phyloP scores from a whole-genome alignment of 192 early-diverging fungal species.

The Lobosporangium transversale region DNA sequence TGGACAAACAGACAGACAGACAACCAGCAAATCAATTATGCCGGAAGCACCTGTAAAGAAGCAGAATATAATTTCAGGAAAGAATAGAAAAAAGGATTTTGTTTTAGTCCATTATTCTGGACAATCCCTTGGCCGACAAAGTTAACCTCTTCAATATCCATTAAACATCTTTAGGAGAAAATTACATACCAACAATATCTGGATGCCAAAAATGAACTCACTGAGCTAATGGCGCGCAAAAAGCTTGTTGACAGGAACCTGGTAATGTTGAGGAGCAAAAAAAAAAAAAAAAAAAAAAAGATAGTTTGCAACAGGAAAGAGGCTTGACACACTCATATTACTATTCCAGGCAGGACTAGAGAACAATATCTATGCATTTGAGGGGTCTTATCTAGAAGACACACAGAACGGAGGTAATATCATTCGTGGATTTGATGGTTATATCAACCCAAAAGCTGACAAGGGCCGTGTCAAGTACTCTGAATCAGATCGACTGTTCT shows the following conservation, averaged over 20 bases:
- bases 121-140: too few species aligned
- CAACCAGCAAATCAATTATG: too few species aligned
- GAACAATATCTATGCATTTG: conserved; percentile 83
- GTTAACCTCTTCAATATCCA: too few species aligned
- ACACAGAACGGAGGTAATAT: conserved; percentile 88
- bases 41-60: too few species aligned
- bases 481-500: conserved; percentile 88
- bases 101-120: too few species aligned
- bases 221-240: conserved; percentile 78
- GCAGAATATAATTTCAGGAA: too few species aligned
- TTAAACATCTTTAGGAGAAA: too few species aligned
- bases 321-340: too few species aligned
- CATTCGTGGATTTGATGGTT: conserved; percentile 89
- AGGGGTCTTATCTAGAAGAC: conserved; percentile 91
- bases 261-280: conserved; percentile 58
- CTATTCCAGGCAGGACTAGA: conserved; percentile 81
- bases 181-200: conserved; percentile 64
- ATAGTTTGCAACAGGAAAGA: too few species aligned
- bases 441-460: conserved; percentile 70
- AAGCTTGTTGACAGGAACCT: conserved; percentile 82
- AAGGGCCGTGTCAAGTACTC: conserved; percentile 74
- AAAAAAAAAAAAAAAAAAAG: too few species aligned
- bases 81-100: neutral
- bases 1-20: too few species aligned
- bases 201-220: conserved; percentile 83